A percentile compares a stretch with the other conserved stretches of the same genome.
Evolutionary conservation across 106 monocot species (phyloP).

Genomic region (Triglochin maritima): DNA sequence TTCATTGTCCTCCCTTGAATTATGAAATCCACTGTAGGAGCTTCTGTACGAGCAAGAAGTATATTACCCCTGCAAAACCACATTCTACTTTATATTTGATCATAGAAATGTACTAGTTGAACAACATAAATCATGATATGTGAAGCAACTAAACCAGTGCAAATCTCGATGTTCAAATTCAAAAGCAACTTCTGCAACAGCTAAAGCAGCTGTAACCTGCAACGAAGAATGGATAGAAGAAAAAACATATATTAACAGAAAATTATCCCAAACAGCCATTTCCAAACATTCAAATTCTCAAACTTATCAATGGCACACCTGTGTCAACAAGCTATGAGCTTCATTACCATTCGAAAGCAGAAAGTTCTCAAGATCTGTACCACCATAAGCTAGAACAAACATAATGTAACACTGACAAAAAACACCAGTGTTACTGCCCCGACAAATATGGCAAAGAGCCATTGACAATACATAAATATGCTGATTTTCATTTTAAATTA

Average conservation of each 20-base stretch:
- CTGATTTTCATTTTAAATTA: neutral
- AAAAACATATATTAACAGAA: too few species aligned
- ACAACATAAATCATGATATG: neutral
- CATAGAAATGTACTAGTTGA: neutral
- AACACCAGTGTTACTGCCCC: neutral
- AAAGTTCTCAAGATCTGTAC: constrained; percentile 91
- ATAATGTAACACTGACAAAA: constrained; percentile 66
- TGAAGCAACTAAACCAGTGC: constrained; percentile 52
- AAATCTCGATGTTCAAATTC: constrained; percentile 99
- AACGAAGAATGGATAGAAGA: neutral
- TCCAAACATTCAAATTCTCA: too few species aligned
- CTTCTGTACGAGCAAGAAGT: constrained; percentile 52
- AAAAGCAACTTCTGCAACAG: constrained; percentile 84
- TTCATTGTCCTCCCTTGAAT: constrained; percentile 55
- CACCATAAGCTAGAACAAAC: constrained; percentile 91
- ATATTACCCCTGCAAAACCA: constrained; percentile 78
- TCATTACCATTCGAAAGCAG: constrained; percentile 67
- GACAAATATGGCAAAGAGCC: neutral
- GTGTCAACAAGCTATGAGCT: constrained; percentile 71
- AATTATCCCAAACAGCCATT: too few species aligned
- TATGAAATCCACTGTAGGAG: constrained; percentile 27
- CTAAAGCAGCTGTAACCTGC: constrained; percentile 76
- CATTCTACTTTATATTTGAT: neutral
- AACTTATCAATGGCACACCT: too few species aligned
- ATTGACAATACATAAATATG: too few species aligned